Conservation (phyloP, 2,329 filamentous ascomycete genomes). For the Pseudogymnoascus sp. region DNA sequence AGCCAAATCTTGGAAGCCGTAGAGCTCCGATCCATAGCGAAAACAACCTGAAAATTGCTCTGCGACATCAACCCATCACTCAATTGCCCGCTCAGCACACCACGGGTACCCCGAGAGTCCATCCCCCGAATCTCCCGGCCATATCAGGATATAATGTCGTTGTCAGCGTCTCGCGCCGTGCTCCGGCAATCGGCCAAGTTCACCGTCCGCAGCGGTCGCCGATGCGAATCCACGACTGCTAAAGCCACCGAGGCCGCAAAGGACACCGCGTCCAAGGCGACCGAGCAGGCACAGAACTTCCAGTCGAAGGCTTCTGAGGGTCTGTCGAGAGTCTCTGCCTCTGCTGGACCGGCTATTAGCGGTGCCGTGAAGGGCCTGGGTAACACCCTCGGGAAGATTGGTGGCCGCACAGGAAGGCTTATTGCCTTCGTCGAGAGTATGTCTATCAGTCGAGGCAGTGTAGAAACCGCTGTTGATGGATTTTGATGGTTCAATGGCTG, state of each 20-base stretch:
- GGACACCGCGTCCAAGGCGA: constrained; percentile 37
- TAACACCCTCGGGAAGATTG: constrained; percentile 65
- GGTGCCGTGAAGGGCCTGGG: constrained; percentile 62
- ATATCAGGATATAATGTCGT: constrained; percentile 24
- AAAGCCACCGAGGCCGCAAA: constrained; percentile 41
- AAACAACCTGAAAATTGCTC: constrained; percentile 12
- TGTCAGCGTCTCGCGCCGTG: constrained; percentile 25
- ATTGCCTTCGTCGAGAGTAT: constrained; percentile 81
- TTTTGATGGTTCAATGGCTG: constrained; percentile 13
- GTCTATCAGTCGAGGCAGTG: constrained; percentile 32
- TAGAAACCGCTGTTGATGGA: constrained; percentile 12
- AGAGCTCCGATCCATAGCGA: constrained; percentile 8
- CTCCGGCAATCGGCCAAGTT: constrained; percentile 27
- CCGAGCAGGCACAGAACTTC: constrained; percentile 38
- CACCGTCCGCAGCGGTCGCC: constrained; percentile 31
- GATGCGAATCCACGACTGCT: constrained; percentile 53
- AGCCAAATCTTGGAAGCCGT: constrained; percentile 9
- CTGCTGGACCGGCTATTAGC: constrained; percentile 70
- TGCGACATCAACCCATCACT: constrained; percentile 16
- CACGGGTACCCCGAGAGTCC: constrained; percentile 16
- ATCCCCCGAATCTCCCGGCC: constrained; percentile 18
- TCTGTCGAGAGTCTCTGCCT: constrained; percentile 71
- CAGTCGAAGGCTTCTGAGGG: constrained; percentile 69
- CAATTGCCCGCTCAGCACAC: constrained; percentile 24
- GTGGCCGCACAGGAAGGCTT: constrained; percentile 73